Evolutionary conservation across 805 yeast genomes (phyloP).

Genomic region (Cyberlindnera euphorbiiphila): DNA sequence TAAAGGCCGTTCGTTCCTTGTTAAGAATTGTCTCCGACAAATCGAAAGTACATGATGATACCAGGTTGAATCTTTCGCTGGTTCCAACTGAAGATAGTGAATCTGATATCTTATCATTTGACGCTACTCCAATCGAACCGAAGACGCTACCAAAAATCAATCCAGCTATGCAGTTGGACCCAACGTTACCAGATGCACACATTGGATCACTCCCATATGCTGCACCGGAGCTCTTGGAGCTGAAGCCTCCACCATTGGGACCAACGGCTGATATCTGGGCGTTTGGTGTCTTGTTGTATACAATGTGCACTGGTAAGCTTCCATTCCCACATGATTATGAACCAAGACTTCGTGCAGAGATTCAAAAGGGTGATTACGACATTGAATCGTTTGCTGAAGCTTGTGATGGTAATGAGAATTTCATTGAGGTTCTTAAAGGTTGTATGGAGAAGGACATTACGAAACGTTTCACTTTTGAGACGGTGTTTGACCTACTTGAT

Average conservation of each 20-base stretch:
- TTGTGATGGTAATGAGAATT: conserved; percentile 28
- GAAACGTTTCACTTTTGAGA: conserved; percentile 48
- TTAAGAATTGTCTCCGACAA: conserved; percentile 28
- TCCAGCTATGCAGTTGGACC: conserved; percentile 12
- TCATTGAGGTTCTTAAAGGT: conserved; percentile 41
- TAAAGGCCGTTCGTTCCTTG: conserved; percentile 12
- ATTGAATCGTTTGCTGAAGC: conserved; percentile 40
- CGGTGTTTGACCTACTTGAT: conserved; percentile 26
- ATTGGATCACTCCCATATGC: conserved; percentile 93
- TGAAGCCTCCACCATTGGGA: conserved; percentile 56
- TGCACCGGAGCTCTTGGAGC: conserved; percentile 75
- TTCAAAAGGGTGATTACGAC: conserved; percentile 62
- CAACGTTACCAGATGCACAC: conserved; percentile 50
- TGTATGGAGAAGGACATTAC: conserved; percentile 50
- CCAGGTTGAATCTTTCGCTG: conserved; percentile 11
- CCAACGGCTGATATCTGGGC: conserved; percentile 89
- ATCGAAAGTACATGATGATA: conserved; percentile 31
- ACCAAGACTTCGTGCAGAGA: conserved; percentile 71
- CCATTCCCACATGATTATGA: conserved; percentile 86
- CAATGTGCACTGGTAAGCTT: conserved; percentile 66
- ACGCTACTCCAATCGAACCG: conserved; percentile 17
- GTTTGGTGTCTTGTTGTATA: conserved; percentile 71
- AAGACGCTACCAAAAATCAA: conserved; percentile 4
- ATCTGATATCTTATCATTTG: conserved; percentile 12
- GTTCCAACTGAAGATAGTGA: conserved; percentile 3